Evolutionary conservation across 306 rosid species (phyloP), one percentile per base, ranked within the genome.

Genomic region (Prinsepia uniflora): DNA sequence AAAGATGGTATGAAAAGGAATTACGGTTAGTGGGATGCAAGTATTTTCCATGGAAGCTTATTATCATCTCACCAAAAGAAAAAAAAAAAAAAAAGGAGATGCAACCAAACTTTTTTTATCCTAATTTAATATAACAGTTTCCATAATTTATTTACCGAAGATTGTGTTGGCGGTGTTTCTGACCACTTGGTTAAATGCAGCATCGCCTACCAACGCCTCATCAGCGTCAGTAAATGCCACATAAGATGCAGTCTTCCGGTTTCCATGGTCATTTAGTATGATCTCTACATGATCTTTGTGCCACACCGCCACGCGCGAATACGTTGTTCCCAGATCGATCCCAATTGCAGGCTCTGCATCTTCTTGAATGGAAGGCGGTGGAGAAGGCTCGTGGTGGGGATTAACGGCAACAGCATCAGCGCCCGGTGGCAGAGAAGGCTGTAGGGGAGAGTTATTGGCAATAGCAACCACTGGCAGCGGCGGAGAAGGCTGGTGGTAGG

Each of bases 321-420:
- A 52, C 57, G 57, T 52, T 52, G 57, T 52, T 52, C 24, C 57
- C 22, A 52, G 57, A n/a, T 52, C 57, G 22, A 52, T 52, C 20
- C 57, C 57, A 1, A 52, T n/a, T 4, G 57, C 57, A 7, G 17
- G 57, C 10, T 52, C 57, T 52, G 2, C 30, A 2, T 52, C 57
- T 52, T 52, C 57, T 52, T 10, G 22, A 10, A 13, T 5, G 12
- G 15, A 6, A 8, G 11, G 30, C 30, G 30, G 30, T 0, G 30
- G 30, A 24, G 30, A 24, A 24, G 30, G 30, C 30, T 24, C 1
- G 30, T 24, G 30, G 30, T 24, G 30, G 30, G 30, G 30, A 2
- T 24, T 24, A 24, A 24, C 1, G 30, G 30, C 30, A 24, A 24
- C n/a, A 24, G 2, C 30, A 24, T 24, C 30, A 24, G 30, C 30